Evolutionary conservation across 352 stramenopile genomes (phyloP).

Genomic region (Phytophthora pinifolia): DNA sequence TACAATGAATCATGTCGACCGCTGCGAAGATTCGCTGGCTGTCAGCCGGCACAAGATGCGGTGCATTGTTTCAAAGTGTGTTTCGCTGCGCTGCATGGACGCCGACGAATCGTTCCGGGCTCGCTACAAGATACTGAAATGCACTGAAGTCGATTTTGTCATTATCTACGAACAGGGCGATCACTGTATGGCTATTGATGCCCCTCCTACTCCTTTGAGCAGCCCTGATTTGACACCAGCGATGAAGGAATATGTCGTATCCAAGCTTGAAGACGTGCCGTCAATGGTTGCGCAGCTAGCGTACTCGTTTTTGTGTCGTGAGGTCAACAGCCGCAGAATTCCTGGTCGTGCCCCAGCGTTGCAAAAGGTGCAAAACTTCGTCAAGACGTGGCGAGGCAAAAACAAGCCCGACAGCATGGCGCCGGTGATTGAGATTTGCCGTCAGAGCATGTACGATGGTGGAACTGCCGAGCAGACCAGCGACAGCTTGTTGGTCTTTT

Average conservation of each 20-base stretch:
- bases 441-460: not conserved
- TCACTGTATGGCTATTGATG: not conserved
- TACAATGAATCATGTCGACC: not conserved
- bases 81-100: not conserved
- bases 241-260: not conserved
- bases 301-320: not conserved
- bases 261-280: not conserved
- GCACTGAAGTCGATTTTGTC: not conserved
- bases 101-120: not conserved
- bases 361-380: not conserved
- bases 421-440: not conserved
- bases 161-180: not conserved
- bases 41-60: not conserved
- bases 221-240: not conserved
- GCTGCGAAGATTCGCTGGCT: not conserved
- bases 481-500: not conserved
- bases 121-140: not conserved
- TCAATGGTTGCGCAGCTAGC: not conserved
- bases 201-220: not conserved
- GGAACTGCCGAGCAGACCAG: not conserved
- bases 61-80: not conserved
- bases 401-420: not conserved
- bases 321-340: too few species aligned
- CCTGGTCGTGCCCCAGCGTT: not conserved
- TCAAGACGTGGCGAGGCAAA: not conserved